Evolutionary conservation across 495 filamentous ascomycete species (phyloP).

Genomic region (Apodospora peruviana): DNA sequence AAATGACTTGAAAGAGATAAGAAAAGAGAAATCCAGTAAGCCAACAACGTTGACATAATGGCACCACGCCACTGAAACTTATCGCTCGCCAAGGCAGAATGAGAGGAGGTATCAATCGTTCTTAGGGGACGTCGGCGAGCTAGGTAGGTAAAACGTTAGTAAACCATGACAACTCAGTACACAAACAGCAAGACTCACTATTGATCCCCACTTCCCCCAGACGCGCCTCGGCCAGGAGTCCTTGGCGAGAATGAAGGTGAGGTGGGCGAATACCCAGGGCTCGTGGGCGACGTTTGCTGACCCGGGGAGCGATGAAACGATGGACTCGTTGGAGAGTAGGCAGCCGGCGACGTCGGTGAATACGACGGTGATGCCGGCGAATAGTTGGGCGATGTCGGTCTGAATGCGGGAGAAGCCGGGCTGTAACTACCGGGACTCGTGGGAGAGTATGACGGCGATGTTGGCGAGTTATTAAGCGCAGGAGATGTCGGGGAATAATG

Average conservation of each 20-base stretch:
- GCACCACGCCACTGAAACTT: neutral
- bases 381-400: slow-evolving; percentile 58
- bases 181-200: slow-evolving; percentile 22
- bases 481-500: slow-evolving; percentile 61
- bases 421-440: slow-evolving; percentile 53
- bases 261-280: slow-evolving; percentile 49
- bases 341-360: slow-evolving; percentile 62
- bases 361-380: slow-evolving; percentile 68
- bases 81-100: neutral
- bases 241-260: slow-evolving; percentile 41
- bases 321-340: slow-evolving; percentile 74
- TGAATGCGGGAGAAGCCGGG: slow-evolving; percentile 58
- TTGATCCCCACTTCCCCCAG: slow-evolving; percentile 26
- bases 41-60: neutral
- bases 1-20: neutral
- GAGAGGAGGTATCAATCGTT: slow-evolving; percentile 19
- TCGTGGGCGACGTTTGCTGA: slow-evolving; percentile 46
- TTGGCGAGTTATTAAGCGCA: slow-evolving; percentile 47
- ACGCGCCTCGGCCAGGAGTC: slow-evolving; percentile 29
- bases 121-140: slow-evolving; percentile 31
- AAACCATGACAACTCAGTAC: neutral
- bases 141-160: slow-evolving; percentile 13
- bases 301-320: slow-evolving; percentile 56
- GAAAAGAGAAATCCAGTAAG: neutral
- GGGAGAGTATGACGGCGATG: slow-evolving; percentile 65